A percentile compares a stretch with the other conserved stretches of the same genome.
phyloP scores from a whole-genome alignment of 1,139 yeast genomes.

The Yamadazyma diospyri region DNA sequence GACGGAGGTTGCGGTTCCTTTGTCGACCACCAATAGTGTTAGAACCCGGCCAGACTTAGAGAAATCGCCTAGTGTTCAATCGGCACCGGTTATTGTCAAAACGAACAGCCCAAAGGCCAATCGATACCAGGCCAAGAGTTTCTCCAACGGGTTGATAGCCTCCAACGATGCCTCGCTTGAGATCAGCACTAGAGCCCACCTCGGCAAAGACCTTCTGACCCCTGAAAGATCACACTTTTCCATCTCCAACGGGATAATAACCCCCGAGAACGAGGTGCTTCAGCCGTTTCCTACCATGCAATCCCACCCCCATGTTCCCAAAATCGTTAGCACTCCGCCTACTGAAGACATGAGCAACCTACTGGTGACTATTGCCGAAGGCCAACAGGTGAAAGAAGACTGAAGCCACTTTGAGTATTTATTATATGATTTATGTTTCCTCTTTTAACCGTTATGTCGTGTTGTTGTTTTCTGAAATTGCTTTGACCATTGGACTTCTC shows the following conservation, averaged over 20 bases:
- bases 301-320: constrained; percentile 9
- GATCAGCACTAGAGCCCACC: constrained; percentile 7
- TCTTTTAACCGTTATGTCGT: too few species aligned
- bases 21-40: background rate
- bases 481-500: constrained; percentile 1
- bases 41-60: constrained; percentile 4
- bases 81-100: too few species aligned
- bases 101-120: background rate
- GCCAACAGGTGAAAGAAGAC: too few species aligned
- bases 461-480: too few species aligned
- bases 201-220: constrained; percentile 1
- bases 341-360: constrained; percentile 2
- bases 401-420: too few species aligned
- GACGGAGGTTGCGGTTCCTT: background rate
- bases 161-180: constrained; percentile 12
- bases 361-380: too few species aligned
- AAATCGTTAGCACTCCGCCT: constrained; percentile 12
- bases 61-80: constrained; percentile 3
- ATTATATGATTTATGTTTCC: too few species aligned
- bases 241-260: constrained; percentile 1
- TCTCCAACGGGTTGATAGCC: constrained; percentile 13
- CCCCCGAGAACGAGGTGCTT: constrained; percentile 13
- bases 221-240: background rate
- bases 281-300: constrained; percentile 13
- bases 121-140: constrained; percentile 13